A percentile compares a stretch with the other conserved stretches of the same genome.
phyloP scores from a whole-genome alignment of 352 stramenopile genomes.

The Globisporangium paroecandrum region DNA sequence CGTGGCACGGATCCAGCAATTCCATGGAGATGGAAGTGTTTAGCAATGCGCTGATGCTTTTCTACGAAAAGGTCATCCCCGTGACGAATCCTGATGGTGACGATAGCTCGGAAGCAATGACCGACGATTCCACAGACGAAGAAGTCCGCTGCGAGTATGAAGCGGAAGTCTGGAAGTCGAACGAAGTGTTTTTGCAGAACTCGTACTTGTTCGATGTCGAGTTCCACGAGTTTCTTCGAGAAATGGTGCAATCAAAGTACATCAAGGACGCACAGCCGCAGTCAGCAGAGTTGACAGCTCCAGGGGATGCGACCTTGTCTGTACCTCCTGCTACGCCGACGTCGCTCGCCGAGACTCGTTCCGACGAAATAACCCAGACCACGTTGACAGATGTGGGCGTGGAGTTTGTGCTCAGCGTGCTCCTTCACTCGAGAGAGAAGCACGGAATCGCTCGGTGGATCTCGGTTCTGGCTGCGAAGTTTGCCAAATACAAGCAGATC shows the following conservation, averaged over 20 bases:
- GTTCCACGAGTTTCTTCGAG: slow-evolving; percentile 93
- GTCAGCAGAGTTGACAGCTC: slow-evolving; percentile 7
- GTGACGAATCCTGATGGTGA: slow-evolving; percentile 31
- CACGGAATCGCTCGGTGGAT: slow-evolving; percentile 84
- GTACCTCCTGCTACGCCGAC: slow-evolving; percentile 23
- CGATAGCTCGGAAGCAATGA: slow-evolving; percentile 25
- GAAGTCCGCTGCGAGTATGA: slow-evolving; percentile 78
- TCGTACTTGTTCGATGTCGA: slow-evolving; percentile 95
- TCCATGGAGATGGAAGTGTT: slow-evolving; percentile 98
- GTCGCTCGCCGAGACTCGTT: slow-evolving; percentile 13
- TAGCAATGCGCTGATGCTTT: slow-evolving; percentile 98
- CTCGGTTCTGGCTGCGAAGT: slow-evolving; percentile 68
- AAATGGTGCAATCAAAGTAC: slow-evolving; percentile 85
- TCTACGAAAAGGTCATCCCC: slow-evolving; percentile 97
- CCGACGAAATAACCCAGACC: slow-evolving; percentile 60
- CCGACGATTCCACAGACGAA: slow-evolving; percentile 16
- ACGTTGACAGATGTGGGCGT: slow-evolving; percentile 79
- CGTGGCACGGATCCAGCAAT: slow-evolving; percentile 93
- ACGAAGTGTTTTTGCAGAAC: slow-evolving; percentile 93
- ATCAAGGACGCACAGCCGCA: slow-evolving; percentile 42
- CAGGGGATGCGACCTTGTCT: slow-evolving; percentile 12
- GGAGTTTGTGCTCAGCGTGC: slow-evolving; percentile 85
- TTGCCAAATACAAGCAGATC: slow-evolving; percentile 63
- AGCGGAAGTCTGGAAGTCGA: slow-evolving; percentile 91
- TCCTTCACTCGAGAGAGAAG: slow-evolving; percentile 87